Conservation (phyloP, 768 basidiomycete species). For the Pulveroboletus sp. region DNA sequence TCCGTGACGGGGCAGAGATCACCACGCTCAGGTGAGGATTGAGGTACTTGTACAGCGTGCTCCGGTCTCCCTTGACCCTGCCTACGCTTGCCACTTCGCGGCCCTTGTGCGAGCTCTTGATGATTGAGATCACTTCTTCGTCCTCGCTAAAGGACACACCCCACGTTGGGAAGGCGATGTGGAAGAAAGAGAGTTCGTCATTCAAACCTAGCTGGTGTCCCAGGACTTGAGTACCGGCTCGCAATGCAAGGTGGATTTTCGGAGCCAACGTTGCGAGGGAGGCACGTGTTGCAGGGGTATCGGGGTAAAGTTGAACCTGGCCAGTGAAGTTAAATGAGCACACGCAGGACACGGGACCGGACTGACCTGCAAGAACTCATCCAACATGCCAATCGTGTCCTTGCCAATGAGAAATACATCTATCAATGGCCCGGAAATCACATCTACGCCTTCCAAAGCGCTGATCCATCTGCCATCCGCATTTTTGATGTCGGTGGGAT, state of each 20-base stretch:
- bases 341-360: neutral
- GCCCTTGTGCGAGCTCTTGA: conserved; percentile 38
- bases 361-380: conserved; percentile 71
- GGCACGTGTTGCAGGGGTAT: conserved; percentile 42
- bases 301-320: conserved; percentile 66
- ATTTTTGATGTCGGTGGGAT: conserved; percentile 1
- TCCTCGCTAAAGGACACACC: conserved; percentile 48
- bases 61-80: conserved; percentile 80
- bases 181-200: conserved; percentile 39
- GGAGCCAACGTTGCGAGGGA: conserved; percentile 44
- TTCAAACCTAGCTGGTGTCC: conserved; percentile 53
- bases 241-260: conserved; percentile 54
- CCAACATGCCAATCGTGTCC: conserved; percentile 62
- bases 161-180: conserved; percentile 66
- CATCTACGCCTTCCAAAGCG: conserved; percentile 55
- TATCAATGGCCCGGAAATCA: conserved; percentile 54
- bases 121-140: conserved; percentile 55
- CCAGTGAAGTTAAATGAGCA: neutral
- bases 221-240: conserved; percentile 45
- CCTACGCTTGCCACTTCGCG: conserved; percentile 73
- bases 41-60: conserved; percentile 91
- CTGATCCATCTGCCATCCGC: conserved; percentile 24
- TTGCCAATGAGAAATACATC: conserved; percentile 52
- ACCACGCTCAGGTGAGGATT: conserved; percentile 75
- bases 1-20: conserved; percentile 43